phyloP scores from a whole-genome alignment of 2,329 filamentous ascomycete genomes.

The Penicillium digitatum region DNA sequence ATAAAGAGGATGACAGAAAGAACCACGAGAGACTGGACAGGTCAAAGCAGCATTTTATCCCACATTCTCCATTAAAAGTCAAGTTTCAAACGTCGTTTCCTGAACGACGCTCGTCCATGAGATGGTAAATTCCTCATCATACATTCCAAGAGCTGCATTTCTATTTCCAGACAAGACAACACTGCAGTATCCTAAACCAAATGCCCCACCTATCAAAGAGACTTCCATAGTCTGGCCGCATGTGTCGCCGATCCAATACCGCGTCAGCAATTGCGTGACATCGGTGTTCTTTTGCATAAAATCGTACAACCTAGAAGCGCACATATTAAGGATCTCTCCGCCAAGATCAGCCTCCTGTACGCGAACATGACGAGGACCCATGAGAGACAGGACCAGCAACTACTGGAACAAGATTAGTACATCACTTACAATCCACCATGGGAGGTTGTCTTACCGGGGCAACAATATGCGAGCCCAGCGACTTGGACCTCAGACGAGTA shows the following conservation, averaged over 20 bases:
- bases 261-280: neutral
- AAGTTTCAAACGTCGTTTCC: neutral
- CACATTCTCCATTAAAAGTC: too few species aligned
- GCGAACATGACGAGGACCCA: neutral
- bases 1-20: neutral
- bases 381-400: neutral
- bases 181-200: neutral
- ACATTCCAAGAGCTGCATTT: neutral
- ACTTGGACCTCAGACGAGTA: neutral
- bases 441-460: neutral
- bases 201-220: neutral
- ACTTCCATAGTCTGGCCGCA: neutral
- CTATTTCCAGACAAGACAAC: neutral
- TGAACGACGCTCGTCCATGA: neutral
- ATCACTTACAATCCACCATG: neutral
- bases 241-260: neutral
- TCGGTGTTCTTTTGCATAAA: neutral
- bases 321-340: neutral
- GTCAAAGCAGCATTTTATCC: neutral
- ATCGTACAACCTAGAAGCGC: neutral
- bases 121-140: neutral
- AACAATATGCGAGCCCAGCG: neutral
- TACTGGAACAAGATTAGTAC: neutral
- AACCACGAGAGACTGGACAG: neutral
- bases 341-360: neutral